Percentiles rank a stretch among this genome's conserved stretches.
Conservation (phyloP, 768 basidiomycete genomes). For the Boletus pseudopeckii region DNA sequence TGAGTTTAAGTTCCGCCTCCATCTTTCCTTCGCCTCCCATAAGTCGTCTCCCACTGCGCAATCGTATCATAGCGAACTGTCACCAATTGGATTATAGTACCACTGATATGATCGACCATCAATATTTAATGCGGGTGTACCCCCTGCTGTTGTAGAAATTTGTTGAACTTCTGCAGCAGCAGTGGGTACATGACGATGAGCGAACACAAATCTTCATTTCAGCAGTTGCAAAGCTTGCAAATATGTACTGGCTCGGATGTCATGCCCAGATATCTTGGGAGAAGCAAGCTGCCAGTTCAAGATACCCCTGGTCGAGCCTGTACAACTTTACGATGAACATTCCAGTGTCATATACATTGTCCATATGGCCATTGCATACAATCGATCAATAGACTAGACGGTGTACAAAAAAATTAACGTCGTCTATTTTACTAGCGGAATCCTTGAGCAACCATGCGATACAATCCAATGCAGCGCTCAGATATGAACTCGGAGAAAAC, state of each 20-base stretch:
- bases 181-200: background rate
- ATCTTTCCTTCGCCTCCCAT: too few species aligned
- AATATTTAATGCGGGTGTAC: too few species aligned
- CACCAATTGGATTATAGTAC: background rate
- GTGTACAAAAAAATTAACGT: background rate
- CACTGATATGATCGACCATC: background rate
- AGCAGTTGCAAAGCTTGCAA: background rate
- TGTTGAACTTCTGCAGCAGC: background rate
- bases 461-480: background rate
- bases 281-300: background rate
- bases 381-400: background rate
- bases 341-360: too few species aligned
- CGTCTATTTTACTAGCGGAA: conserved; percentile 9
- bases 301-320: background rate
- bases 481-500: background rate
- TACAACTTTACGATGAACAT: background rate
- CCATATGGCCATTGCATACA: too few species aligned
- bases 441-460: background rate
- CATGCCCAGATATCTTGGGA: background rate
- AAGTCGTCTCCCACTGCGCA: too few species aligned
- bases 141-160: too few species aligned
- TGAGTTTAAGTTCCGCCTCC: too few species aligned
- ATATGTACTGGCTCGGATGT: too few species aligned
- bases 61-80: too few species aligned
- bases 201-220: too few species aligned